Evolutionary conservation across 352 stramenopile genomes (phyloP).

Genomic region (Pythium scleroteichum): DNA sequence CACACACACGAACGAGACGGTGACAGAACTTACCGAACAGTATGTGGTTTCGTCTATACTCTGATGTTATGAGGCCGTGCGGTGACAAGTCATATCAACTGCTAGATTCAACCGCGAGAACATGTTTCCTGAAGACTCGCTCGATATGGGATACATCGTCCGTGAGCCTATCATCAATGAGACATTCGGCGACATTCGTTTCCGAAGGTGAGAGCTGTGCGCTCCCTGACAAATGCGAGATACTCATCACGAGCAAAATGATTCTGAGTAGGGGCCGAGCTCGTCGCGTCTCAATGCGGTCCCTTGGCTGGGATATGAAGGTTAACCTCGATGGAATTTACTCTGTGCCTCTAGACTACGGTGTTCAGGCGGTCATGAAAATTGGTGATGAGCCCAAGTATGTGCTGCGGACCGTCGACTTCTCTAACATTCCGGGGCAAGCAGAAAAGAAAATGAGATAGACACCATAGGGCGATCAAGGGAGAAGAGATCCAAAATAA

Average conservation of each 20-base stretch:
- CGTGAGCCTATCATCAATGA: conserved; percentile 90
- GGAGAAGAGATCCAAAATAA: conserved; percentile 13
- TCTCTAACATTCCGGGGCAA: conserved; percentile 31
- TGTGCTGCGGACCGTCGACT: conserved; percentile 81
- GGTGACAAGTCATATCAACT: no score
- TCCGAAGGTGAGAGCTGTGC: conserved; percentile 70
- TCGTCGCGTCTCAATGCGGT: conserved; percentile 85
- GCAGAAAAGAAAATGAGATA: conserved; percentile 24
- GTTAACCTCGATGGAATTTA: conserved; percentile 88
- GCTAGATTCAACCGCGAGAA: conserved; percentile 86
- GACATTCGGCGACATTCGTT: conserved; percentile 88
- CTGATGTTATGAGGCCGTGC: no score
- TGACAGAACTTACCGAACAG: conserved; percentile 86
- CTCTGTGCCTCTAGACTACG: conserved; percentile 86
- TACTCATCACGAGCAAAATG: not conserved
- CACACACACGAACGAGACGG: conserved; percentile 86
- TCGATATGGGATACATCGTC: conserved; percentile 87
- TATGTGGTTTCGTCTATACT: conserved; percentile 29
- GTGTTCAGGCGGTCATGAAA: conserved; percentile 90
- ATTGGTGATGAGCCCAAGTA: conserved; percentile 87
- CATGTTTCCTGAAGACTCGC: conserved; percentile 78
- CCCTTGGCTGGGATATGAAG: conserved; percentile 89
- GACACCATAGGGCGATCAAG: not conserved
- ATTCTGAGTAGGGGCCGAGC: conserved; percentile 58
- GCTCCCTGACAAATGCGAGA: no score